phyloP scores from a whole-genome alignment of 495 filamentous ascomycete genomes.

The Podospora anserina region DNA sequence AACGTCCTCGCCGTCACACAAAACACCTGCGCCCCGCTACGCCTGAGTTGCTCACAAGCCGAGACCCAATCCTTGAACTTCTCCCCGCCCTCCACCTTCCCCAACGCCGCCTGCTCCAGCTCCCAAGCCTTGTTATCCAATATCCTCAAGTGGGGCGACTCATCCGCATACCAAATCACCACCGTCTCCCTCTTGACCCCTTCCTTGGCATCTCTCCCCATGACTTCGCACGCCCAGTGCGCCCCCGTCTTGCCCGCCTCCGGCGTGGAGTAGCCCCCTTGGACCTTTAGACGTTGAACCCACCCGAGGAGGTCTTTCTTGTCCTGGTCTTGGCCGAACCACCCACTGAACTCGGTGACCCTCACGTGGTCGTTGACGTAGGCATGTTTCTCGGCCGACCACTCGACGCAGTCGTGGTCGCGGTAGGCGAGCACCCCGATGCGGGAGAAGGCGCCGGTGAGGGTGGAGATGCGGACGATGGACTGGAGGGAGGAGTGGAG shows the following conservation, averaged over 20 bases:
- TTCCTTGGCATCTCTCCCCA: conserved; percentile 37
- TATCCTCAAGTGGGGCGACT: conserved; percentile 40
- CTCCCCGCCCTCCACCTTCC: conserved; percentile 16
- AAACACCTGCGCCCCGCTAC: conserved; percentile 41
- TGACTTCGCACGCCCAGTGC: conserved; percentile 41
- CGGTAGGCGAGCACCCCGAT: conserved; percentile 46
- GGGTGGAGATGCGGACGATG: conserved; percentile 43
- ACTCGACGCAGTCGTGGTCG: conserved; percentile 36
- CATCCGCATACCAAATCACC: conserved; percentile 48
- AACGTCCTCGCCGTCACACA: conserved; percentile 23
- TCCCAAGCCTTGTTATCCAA: conserved; percentile 18
- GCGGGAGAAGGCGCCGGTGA: conserved; percentile 44
- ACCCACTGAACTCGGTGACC: conserved; percentile 45
- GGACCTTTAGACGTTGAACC: conserved; percentile 3
- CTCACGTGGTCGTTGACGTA: conserved; percentile 1
- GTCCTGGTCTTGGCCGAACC: conserved; percentile 24
- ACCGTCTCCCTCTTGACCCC: conserved; percentile 33
- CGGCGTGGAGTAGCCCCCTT: conserved; percentile 36
- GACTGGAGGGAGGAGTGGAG: conserved; percentile 43
- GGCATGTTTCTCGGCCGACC: not conserved
- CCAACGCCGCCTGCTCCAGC: conserved; percentile 29
- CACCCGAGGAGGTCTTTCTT: conserved; percentile 23
- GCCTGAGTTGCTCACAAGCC: conserved; percentile 26
- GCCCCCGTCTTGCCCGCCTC: conserved; percentile 48
- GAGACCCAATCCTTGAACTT: conserved; percentile 44